These are phyloP conservation scores for Pezicula radicicola DNA, from an alignment of 2,329 filamentous ascomycete species.

Conservation along the genomic window DNA sequence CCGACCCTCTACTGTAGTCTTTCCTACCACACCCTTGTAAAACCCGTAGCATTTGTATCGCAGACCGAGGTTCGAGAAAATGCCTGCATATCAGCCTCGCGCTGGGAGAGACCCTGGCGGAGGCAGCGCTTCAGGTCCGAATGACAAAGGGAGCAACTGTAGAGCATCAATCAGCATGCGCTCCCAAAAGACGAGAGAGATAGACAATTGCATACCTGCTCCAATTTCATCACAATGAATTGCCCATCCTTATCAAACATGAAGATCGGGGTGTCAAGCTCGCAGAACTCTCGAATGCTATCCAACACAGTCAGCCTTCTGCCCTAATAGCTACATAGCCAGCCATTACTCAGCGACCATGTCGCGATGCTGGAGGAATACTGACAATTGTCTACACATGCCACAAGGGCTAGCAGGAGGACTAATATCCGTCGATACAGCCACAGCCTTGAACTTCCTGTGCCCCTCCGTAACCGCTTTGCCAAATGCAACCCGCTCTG, in stretches of 20 bases:
- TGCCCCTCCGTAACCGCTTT: conserved; percentile 62
- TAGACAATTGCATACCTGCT: conserved; percentile 48
- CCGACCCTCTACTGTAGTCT: neutral
- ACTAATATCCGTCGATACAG: conserved; percentile 76
- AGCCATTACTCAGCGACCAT: neutral
- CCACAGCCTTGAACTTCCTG: conserved; percentile 69
- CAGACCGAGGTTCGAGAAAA: neutral
- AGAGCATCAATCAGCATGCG: neutral
- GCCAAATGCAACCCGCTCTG: conserved; percentile 84
- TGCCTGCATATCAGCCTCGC: conserved; percentile 8
- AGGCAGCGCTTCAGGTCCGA: conserved; percentile 58
- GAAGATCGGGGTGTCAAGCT: conserved; percentile 69
- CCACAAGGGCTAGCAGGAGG: conserved; percentile 78
- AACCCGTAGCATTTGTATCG: neutral
- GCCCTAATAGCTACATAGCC: neutral
- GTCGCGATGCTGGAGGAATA: conserved; percentile 20
- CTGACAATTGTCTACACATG: conserved; percentile 92
- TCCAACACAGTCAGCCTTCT: conserved; percentile 4
- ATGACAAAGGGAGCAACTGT: conserved; percentile 65
- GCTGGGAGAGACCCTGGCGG: conserved; percentile 18
- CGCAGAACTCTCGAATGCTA: conserved; percentile 75
- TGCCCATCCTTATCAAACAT: conserved; percentile 87
- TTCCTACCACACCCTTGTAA: neutral
- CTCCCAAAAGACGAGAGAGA: neutral
- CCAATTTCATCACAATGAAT: conserved; percentile 66